These are phyloP conservation scores for Sordariomycetes sp. DNA, from an alignment of 2,329 filamentous ascomycete genomes.

Conservation along the genomic window DNA sequence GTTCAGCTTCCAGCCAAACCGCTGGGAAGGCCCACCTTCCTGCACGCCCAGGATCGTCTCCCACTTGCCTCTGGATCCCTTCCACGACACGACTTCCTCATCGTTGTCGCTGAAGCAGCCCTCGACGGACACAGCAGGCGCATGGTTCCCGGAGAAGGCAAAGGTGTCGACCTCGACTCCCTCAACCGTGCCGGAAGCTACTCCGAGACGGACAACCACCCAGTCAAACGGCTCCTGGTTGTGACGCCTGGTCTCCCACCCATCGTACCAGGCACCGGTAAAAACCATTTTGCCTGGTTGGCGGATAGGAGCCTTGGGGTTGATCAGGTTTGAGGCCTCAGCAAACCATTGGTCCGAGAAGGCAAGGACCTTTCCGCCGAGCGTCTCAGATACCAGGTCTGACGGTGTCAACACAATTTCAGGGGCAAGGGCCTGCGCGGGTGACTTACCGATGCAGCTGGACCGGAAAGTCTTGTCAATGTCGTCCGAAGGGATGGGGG, in stretches of 20 bases:
- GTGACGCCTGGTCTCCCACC: constrained; percentile 61
- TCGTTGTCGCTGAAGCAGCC: constrained; percentile 60
- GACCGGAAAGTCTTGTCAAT: constrained; percentile 56
- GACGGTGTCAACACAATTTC: too few relatives aligned
- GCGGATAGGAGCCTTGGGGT: constrained; percentile 52
- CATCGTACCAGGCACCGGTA: constrained; percentile 62
- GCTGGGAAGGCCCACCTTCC: constrained; percentile 64
- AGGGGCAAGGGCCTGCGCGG: constrained; percentile 1
- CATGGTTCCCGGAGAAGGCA: constrained; percentile 76
- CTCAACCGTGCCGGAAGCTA: constrained; percentile 61
- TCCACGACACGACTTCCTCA: constrained; percentile 54
- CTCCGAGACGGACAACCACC: constrained; percentile 56
- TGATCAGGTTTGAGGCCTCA: constrained; percentile 54
- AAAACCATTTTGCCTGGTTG: constrained; percentile 61
- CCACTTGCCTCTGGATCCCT: constrained; percentile 53
- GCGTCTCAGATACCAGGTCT: constrained; percentile 52
- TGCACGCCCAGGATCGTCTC: constrained; percentile 60
- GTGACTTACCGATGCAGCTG: constrained; percentile 46
- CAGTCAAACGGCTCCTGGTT: constrained; percentile 58
- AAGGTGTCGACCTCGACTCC: constrained; percentile 75
- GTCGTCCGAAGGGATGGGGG: constrained; percentile 37
- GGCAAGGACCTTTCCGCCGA: constrained; percentile 55
- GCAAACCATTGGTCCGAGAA: constrained; percentile 64
- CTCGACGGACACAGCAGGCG: constrained; percentile 69
- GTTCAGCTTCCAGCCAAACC: constrained; percentile 64